Percentiles rank a stretch among this genome's conserved stretches.
Conservation (phyloP, 805 yeast genomes). For the Hanseniaspora occidentalis region DNA sequence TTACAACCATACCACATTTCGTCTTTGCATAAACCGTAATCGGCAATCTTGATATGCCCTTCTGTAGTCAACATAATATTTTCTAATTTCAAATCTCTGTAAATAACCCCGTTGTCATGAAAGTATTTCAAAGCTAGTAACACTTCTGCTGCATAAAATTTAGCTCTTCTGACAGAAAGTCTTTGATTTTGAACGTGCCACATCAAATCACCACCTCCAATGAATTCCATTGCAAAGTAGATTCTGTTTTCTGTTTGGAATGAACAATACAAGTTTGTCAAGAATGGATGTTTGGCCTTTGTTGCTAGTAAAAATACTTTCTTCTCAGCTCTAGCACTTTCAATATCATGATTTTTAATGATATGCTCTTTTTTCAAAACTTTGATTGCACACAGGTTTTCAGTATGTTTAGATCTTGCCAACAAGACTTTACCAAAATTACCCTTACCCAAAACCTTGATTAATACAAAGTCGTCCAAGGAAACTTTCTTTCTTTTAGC, state of each 20-base stretch:
- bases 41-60: conserved; percentile 95
- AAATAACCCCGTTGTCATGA: conserved; percentile 92
- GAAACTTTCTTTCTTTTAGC: conserved; percentile 62
- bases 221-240: conserved; percentile 96
- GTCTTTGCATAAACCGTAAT: conserved; percentile 94
- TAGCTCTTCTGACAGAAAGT: conserved; percentile 83
- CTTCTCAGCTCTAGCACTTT: conserved; percentile 88
- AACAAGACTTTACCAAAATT: conserved; percentile 97
- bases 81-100: conserved; percentile 92
- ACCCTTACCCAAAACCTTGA: conserved; percentile 96
- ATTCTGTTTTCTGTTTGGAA: conserved; percentile 97
- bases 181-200: conserved; percentile 95
- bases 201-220: conserved; percentile 97
- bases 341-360: conserved; percentile 91
- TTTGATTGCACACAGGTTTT: conserved; percentile 83
- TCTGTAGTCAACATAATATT: conserved; percentile 78
- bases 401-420: conserved; percentile 81
- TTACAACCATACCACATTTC: conserved; percentile 76
- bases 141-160: conserved; percentile 95
- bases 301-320: conserved; percentile 78
- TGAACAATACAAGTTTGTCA: conserved; percentile 82
- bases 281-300: conserved; percentile 82
- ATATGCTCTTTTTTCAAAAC: conserved; percentile 93
- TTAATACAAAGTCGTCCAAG: conserved; percentile 83
- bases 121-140: conserved; percentile 80